phyloP scores from a whole-genome alignment of 2,329 filamentous ascomycete genomes.

The Fusarium musae region DNA sequence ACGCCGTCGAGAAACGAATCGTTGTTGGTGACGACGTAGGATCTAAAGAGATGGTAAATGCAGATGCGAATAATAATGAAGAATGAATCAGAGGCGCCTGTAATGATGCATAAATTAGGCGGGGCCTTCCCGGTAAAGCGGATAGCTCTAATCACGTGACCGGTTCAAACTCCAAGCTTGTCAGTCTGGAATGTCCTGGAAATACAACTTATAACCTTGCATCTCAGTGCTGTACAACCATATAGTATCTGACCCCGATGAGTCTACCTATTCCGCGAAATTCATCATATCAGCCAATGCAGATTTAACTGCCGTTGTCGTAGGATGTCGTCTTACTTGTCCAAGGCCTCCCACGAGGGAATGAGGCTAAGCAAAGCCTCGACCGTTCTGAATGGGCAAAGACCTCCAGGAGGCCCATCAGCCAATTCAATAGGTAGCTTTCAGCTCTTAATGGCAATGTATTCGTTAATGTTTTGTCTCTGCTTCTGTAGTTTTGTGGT shows the following conservation, averaged over 20 bases:
- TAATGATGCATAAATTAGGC: constrained; percentile 24
- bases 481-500: not conserved
- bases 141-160: constrained; percentile 15
- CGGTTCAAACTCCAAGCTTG: not conserved
- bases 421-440: not conserved
- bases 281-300: too few species aligned
- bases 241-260: not conserved
- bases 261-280: too few species aligned
- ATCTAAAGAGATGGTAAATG: constrained; percentile 4
- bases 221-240: not conserved
- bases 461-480: not conserved
- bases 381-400: constrained; percentile 17
- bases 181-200: not conserved
- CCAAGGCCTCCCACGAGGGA: constrained; percentile 20
- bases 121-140: not conserved
- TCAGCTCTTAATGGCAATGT: not conserved
- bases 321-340: not conserved
- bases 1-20: constrained; percentile 12
- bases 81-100: constrained; percentile 34
- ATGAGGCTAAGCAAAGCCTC: constrained; percentile 37
- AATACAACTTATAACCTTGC: not conserved
- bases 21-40: constrained; percentile 4
- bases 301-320: too few species aligned
- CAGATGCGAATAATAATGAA: constrained; percentile 1
- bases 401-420: not conserved